Evolutionary conservation across 345 rosid species (phyloP).

Genomic region (Salix viminalis): DNA sequence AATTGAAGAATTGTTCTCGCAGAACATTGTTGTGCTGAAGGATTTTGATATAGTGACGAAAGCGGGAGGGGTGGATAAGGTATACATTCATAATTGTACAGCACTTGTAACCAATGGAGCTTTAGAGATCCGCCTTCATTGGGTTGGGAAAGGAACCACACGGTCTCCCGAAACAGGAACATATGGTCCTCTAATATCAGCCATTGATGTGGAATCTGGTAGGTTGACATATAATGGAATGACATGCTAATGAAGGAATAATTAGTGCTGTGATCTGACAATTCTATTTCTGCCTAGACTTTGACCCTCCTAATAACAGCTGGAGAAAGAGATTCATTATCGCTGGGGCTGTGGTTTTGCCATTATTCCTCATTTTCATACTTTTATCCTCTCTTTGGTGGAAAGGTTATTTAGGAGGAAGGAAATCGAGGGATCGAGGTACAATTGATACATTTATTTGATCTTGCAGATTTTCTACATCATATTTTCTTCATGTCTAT

Average conservation of each 20-base stretch:
- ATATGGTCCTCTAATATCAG: conserved; percentile 25
- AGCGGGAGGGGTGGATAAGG: conserved; percentile 4
- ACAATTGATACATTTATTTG: background rate
- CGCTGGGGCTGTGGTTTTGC: conserved; percentile 13
- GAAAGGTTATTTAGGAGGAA: conserved; percentile 16
- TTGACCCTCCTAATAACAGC: background rate
- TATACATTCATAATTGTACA: background rate
- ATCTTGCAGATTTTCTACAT: background rate
- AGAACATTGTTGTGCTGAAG: conserved; percentile 17
- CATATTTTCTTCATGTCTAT: no score
- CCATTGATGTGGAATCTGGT: conserved; percentile 20
- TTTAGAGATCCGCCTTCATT: conserved; percentile 18
- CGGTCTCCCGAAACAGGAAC: conserved; percentile 7
- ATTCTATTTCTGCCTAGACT: background rate
- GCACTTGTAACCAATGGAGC: conserved; percentile 9
- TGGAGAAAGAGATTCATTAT: conserved; percentile 3
- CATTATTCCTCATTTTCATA: conserved; percentile 1
- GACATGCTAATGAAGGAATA: no score
- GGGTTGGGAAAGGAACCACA: conserved; percentile 27
- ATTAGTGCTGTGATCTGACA: background rate
- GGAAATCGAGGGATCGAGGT: background rate
- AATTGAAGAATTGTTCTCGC: background rate
- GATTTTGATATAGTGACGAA: conserved; percentile 13
- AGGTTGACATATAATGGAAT: no score
- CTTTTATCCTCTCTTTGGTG: conserved; percentile 20